Percentiles rank a stretch among this genome's conserved stretches.
These are phyloP conservation scores for Talaromyces sp. DNA, from an alignment of 2,329 filamentous ascomycete genomes.

Conservation along the genomic window DNA sequence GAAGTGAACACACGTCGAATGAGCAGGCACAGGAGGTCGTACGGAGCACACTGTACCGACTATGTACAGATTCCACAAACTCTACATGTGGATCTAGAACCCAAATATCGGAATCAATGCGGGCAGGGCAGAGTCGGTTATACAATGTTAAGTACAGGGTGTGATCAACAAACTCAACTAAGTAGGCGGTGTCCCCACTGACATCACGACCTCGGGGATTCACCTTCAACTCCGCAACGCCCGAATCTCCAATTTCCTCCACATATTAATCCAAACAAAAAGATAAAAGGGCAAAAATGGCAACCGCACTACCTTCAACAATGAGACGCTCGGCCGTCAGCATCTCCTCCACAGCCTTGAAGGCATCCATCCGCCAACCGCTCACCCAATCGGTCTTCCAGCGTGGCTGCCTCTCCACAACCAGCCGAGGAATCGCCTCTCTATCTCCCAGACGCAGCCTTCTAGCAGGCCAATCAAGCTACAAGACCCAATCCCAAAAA, in stretches of 20 bases:
- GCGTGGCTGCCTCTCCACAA: constrained; percentile 14
- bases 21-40: no score
- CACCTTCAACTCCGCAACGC: neutral
- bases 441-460: constrained; percentile 1
- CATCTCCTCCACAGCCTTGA: constrained; percentile 4
- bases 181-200: neutral
- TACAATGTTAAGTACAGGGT: no score
- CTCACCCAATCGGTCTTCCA: constrained; percentile 10
- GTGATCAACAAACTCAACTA: neutral
- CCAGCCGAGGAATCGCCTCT: constrained; percentile 17
- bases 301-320: constrained; percentile 11
- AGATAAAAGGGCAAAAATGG: constrained; percentile 14
- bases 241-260: neutral
- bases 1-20: no score
- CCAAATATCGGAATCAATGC: no score
- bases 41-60: no score
- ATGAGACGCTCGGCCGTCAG: constrained; percentile 14
- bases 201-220: neutral
- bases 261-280: neutral
- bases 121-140: no score
- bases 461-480: neutral
- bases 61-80: no score
- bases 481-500: neutral
- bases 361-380: constrained; percentile 7
- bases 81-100: no score